These are phyloP conservation scores for Phoenix roebelenii DNA, from an alignment of 176 grass and related monocot species.

Conservation along the genomic window DNA sequence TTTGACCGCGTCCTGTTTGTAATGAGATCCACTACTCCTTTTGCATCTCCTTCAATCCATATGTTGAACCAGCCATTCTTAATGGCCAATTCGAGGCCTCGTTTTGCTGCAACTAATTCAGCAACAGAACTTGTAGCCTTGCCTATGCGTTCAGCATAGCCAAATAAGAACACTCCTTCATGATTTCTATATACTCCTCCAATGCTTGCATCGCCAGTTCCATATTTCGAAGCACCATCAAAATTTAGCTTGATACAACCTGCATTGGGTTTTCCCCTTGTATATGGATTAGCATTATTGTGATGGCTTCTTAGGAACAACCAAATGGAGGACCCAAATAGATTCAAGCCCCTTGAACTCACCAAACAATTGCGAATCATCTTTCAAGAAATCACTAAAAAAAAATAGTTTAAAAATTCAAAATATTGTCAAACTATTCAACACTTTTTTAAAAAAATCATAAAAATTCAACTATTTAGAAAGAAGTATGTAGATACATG, in stretches of 20 bases:
- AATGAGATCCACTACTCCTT: conserved; percentile 29
- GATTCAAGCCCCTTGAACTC: neutral
- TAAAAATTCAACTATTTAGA: too few relatives aligned
- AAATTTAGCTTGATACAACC: conserved; percentile 78
- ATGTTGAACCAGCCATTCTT: conserved; percentile 37
- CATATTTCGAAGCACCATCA: conserved; percentile 53
- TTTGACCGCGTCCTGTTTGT: neutral
- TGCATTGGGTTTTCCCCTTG: conserved; percentile 48
- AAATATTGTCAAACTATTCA: too few relatives aligned
- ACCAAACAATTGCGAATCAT: neutral
- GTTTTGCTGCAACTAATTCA: conserved; percentile 42
- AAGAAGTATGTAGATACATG: too few relatives aligned
- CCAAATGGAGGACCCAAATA: neutral
- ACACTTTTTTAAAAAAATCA: too few relatives aligned
- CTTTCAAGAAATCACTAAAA: neutral
- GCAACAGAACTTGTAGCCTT: conserved; percentile 46
- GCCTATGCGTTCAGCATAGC: conserved; percentile 60
- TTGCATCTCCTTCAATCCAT: conserved; percentile 53
- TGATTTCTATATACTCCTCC: conserved; percentile 70
- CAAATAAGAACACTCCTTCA: conserved; percentile 55
- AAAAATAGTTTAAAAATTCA: too few relatives aligned
- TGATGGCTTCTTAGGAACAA: neutral
- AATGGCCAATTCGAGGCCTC: conserved; percentile 50
- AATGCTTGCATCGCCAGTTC: conserved; percentile 52
- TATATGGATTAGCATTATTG: neutral